Base-by-base conservation (phyloP, 2,329 filamentous ascomycete genomes). In the Aspergillus japonicus region DNA sequence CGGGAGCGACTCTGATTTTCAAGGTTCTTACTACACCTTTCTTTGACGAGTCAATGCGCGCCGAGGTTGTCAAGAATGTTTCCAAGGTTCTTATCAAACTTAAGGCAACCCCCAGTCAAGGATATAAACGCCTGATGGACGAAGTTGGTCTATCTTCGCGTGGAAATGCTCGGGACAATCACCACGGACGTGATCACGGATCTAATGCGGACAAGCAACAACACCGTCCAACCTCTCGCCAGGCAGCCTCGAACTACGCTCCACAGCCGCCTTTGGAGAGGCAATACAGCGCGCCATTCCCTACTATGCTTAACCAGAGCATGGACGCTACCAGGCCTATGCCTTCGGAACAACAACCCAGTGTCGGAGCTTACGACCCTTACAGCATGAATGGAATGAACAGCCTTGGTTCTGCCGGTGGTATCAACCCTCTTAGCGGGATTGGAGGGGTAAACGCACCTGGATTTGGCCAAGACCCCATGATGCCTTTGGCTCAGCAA, bases 41-140 rank as follows among this genome's bases (percentile, higher is more conserved):
- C 84, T 93, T 98, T 65, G 95, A 99, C 66, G 95, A 99, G 74
- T 87, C 82, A 55, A 93, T 97, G 73, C 89, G 95, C 51, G 82
- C 84, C 50, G 91, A 97, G 69, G 92, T 97, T 23, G 87, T 96
- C 5, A 92, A 96, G 70, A 97, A 92, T 60, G 91, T 99, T 54
- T 92, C 94, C 71, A 91, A 87, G 68, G 92, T 98, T 44, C 83
- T 99, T 35, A 79, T 94, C 35, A 89, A 90, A 69, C 89, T 98
- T 77, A 97, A 97, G 80, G 94, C 92, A 5, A 91, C 96, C 70
- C 92, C 95, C 16, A 90, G 89, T 63, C 95, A 98, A 78, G 95
- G 95, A 55, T 99, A 99, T 81, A 99, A 98, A 83, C 89, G 95
- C 56, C 80, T 99, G 61, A 99, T 99, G 95, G 95, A 99, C 70